These are phyloP conservation scores for Rasamsonia emersonii DNA, from an alignment of 2,329 filamentous ascomycete species.

Conservation along the genomic window DNA sequence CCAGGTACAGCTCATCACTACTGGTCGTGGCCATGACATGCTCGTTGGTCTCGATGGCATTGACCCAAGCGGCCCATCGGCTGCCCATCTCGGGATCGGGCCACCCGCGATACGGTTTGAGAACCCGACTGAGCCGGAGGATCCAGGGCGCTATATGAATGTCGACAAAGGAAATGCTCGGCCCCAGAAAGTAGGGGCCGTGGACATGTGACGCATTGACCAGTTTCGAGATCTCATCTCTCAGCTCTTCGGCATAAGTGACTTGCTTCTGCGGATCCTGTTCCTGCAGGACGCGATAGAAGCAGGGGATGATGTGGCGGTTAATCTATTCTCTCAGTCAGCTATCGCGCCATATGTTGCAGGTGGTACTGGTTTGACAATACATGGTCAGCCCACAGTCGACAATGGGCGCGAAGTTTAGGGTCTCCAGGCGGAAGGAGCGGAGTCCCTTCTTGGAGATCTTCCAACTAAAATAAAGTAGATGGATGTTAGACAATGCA, in stretches of 20 bases:
- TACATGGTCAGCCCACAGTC: conserved; percentile 75
- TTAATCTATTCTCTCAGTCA: conserved; percentile 52
- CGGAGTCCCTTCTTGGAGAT: conserved; percentile 51
- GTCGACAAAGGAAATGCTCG: conserved; percentile 56
- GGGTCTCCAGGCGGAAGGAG: conserved; percentile 58
- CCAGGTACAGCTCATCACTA: conserved; percentile 55
- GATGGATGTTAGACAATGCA: neutral
- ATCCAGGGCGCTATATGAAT: conserved; percentile 70
- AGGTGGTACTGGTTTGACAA: conserved; percentile 17
- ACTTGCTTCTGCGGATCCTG: conserved; percentile 52
- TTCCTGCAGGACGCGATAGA: conserved; percentile 65
- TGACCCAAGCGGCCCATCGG: conserved; percentile 61
- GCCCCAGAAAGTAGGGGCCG: conserved; percentile 63
- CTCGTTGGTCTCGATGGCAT: conserved; percentile 57
- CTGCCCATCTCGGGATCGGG: conserved; percentile 53
- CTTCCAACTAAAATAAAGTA: conserved; percentile 54
- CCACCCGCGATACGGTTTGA: conserved; percentile 59
- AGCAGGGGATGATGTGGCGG: conserved; percentile 63
- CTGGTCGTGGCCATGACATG: conserved; percentile 61
- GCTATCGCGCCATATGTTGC: conserved; percentile 2
- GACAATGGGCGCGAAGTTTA: conserved; percentile 61
- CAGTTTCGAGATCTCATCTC: conserved; percentile 55
- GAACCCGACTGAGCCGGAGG: conserved; percentile 56
- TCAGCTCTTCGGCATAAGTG: conserved; percentile 52
- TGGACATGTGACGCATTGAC: conserved; percentile 48